Evolutionary conservation across 1,139 yeast genomes (phyloP).

Genomic region (Lodderomyces parapsilosis): DNA sequence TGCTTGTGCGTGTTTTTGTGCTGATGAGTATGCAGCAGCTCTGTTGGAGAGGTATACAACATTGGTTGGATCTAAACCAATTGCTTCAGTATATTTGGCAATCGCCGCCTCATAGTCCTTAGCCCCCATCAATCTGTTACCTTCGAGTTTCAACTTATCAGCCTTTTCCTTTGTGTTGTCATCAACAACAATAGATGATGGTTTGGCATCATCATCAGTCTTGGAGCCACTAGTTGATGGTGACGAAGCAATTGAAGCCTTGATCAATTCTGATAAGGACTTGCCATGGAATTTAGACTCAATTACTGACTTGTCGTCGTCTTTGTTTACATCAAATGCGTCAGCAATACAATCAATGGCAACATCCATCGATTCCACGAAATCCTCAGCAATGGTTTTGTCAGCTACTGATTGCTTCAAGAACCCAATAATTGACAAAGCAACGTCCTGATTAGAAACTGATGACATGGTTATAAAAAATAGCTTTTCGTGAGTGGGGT

Average conservation of each 20-base stretch:
- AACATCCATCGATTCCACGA: slow-evolving; percentile 88
- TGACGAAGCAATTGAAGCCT: slow-evolving; percentile 8
- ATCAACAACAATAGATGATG: slow-evolving; percentile 38
- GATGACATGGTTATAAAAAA: slow-evolving; percentile 13
- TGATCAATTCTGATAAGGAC: slow-evolving; percentile 47
- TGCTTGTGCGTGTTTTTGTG: slow-evolving; percentile 73
- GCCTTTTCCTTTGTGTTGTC: slow-evolving; percentile 67
- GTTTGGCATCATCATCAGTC: slow-evolving; percentile 4
- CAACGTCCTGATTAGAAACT: slow-evolving; percentile 60
- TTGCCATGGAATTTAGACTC: slow-evolving; percentile 47
- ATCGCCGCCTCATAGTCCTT: slow-evolving; percentile 71
- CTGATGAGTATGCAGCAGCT: slow-evolving; percentile 93
- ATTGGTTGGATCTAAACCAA: slow-evolving; percentile 65
- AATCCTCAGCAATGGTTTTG: slow-evolving; percentile 74
- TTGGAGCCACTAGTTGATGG: slow-evolving; percentile 6
- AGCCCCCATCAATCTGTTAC: slow-evolving; percentile 88
- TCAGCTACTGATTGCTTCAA: slow-evolving; percentile 58
- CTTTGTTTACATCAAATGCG: slow-evolving; percentile 70
- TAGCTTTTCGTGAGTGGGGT: not conserved
- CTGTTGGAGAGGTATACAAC: slow-evolving; percentile 89
- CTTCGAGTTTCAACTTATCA: slow-evolving; percentile 80
- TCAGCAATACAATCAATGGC: slow-evolving; percentile 92
- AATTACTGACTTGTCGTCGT: slow-evolving; percentile 34
- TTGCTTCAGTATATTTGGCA: slow-evolving; percentile 78
- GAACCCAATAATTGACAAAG: slow-evolving; percentile 73